These are phyloP conservation scores for Westerdykella aurantiaca DNA, from an alignment of 2,329 filamentous ascomycete species.

Conservation along the genomic window DNA sequence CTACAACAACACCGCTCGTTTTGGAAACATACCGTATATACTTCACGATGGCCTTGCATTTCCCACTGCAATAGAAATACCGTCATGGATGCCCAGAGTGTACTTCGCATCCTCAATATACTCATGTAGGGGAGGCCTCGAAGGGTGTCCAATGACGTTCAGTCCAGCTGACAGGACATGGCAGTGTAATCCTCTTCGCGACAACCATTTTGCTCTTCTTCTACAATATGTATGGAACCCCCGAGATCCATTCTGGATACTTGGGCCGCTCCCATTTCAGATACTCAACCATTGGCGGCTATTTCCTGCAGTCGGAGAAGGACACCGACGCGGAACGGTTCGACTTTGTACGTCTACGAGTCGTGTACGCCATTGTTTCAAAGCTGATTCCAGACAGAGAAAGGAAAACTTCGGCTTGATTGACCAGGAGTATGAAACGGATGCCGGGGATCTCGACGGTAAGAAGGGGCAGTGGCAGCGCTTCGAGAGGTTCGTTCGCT, in stretches of 20 bases:
- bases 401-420: slow-evolving; percentile 62
- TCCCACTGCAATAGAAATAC: no score
- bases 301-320: slow-evolving; percentile 59
- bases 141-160: no score
- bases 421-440: slow-evolving; percentile 52
- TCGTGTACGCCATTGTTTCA: neutral
- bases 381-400: slow-evolving; percentile 39
- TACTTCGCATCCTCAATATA: no score
- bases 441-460: slow-evolving; percentile 30
- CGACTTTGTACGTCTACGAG: slow-evolving; percentile 51
- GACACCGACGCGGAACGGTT: slow-evolving; percentile 52
- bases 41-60: no score
- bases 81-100: no score
- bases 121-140: no score
- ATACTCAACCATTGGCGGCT: slow-evolving; percentile 55
- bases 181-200: neutral
- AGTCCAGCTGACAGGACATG: no score
- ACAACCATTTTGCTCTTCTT: neutral
- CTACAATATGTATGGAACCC: neutral
- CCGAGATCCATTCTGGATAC: neutral
- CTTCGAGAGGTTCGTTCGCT: slow-evolving; percentile 53
- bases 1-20: no score
- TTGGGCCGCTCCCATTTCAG: slow-evolving; percentile 41
- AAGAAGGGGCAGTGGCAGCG: slow-evolving; percentile 55
- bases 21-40: no score